Evolutionary conservation across 257 asterid species (phyloP), one percentile per base, ranked within the genome.

Genomic region (Linderniella brevidens): DNA sequence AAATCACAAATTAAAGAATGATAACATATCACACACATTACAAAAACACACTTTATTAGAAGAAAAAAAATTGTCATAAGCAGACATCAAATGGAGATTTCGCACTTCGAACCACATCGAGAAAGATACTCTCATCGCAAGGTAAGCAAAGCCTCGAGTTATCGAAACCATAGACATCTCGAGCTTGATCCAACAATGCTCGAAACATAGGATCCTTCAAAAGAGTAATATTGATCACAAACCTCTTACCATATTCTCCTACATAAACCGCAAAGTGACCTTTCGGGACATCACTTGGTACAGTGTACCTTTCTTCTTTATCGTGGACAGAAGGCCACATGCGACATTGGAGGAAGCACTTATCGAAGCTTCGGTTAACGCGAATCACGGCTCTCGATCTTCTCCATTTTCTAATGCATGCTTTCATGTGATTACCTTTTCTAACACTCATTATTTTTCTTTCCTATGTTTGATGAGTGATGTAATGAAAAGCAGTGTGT

Each of bases 241-340:
- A 41, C 14, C 46, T 41, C 46, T 12, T 41, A n/a, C 14, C 8
- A 11, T 41, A n/a, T 41, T 41, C 46, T 41, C 46, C 46, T 4
- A 41, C 46, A 41, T 41, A 41, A n/a, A 41, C 46, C 14, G 46
- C 11, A 5, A 41, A 41, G 14, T 41, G 46, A 41, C 46, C 46
- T 12, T 41, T 41, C 5, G 46, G 46, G 14, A 41, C 46, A 6
- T n/a, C 46, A 6, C 46, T n/a, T 11, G 46, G 14, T n/a, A 41
- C 14, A 41, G 14, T 41, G 15, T 41, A 5, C 46, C 14, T 17
- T 6, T 41, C 13, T n/a, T 41, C 8, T 7, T 5, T n/a, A 4
- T 4, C 11, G 14, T 41, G 11, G 4, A n/a, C 11, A n/a, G 14
- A 17, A 6, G 46, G 46, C 46, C 46, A 41, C 14, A 11, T 41